phyloP scores from a whole-genome alignment of 1,284 basidiomycete genomes.

The Abortiporus biennis region DNA sequence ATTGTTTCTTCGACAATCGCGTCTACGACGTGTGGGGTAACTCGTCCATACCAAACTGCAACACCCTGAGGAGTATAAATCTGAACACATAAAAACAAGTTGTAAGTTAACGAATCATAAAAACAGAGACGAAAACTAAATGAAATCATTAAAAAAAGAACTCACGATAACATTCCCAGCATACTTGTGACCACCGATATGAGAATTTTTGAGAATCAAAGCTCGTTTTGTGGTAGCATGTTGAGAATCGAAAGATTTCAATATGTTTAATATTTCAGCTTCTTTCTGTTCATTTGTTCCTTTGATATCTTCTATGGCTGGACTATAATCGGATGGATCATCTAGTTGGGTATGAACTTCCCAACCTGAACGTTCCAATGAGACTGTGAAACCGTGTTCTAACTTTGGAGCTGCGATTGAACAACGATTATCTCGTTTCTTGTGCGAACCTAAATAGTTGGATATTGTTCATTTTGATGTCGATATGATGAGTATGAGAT shows the following conservation, averaged over 20 bases:
- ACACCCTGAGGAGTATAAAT: conserved; percentile 84
- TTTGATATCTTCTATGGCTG: conserved; percentile 49
- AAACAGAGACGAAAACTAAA: background rate
- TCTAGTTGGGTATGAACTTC: conserved; percentile 71
- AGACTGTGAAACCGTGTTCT: conserved; percentile 58
- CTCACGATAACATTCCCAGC: conserved; percentile 88
- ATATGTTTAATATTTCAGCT: conserved; percentile 37
- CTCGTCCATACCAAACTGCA: conserved; percentile 90
- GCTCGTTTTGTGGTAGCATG: conserved; percentile 38
- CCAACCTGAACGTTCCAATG: conserved; percentile 65
- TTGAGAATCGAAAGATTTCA: conserved; percentile 46
- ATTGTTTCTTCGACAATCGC: conserved; percentile 86
- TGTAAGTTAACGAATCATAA: background rate
- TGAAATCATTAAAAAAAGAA: conserved; percentile 10
- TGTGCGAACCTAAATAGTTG: conserved; percentile 74
- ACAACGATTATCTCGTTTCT: conserved; percentile 86
- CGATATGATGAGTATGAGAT: background rate
- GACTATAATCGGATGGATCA: conserved; percentile 49
- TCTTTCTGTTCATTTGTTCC: conserved; percentile 35
- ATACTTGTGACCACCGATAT: conserved; percentile 88
- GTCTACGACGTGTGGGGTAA: conserved; percentile 83
- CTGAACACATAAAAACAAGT: conserved; percentile 30
- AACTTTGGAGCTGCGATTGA: conserved; percentile 81
- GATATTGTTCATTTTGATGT: no score
- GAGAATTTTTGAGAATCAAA: conserved; percentile 81